Evolutionary conservation across 2,329 filamentous ascomycete species (phyloP), one percentile per base, ranked within the genome.

Genomic region (Hymenoscyphus albidus): DNA sequence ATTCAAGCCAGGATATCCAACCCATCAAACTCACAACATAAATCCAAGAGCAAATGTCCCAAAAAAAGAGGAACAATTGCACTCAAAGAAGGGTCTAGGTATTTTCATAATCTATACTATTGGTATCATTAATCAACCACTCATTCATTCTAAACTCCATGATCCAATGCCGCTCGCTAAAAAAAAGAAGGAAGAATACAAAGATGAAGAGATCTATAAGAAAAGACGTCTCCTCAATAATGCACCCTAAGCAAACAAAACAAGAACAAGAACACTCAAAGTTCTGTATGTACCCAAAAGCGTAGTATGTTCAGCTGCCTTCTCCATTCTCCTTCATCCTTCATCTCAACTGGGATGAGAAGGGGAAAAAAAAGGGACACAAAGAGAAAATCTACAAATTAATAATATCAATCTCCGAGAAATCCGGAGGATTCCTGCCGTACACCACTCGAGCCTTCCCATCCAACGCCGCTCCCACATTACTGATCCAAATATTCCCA

Each of bases 401-500:
- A 77, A 97, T 96, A 71, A 96, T 79, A 78, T 96, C 92, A 35
- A 94, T 82, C 77, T 96, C 91, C 0, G 90, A 93, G 75, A 96
- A 96, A 77, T 97, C 93, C 0, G 93, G 93, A 16, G 93, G 93
- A 66, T 92, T 91, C 68, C 86, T 87, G 68, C 90, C 89, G 76
- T 95, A 97, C 44, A 96, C 86, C 5, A 96, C 92, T 18, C 90
- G 86, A 38, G 87, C 86, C 76, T 92, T 93, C 63, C 87, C 90
- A 79, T 97, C 92, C 70, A 98, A 80, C 10, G 92, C 91, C 22
- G 94, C 93, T 65, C 93, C 93, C 75, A 96, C 90, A 76, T 97
- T 97, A 72, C 91, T 96, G 74, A 98, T 93, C 91, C 93, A 97
- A 61, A 98, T 90, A 67, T 87, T 74, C 9, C 64, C 67, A 1